Conservation (phyloP, 176 grass and related monocot genomes). For the Aegilops umbellulata region DNA sequence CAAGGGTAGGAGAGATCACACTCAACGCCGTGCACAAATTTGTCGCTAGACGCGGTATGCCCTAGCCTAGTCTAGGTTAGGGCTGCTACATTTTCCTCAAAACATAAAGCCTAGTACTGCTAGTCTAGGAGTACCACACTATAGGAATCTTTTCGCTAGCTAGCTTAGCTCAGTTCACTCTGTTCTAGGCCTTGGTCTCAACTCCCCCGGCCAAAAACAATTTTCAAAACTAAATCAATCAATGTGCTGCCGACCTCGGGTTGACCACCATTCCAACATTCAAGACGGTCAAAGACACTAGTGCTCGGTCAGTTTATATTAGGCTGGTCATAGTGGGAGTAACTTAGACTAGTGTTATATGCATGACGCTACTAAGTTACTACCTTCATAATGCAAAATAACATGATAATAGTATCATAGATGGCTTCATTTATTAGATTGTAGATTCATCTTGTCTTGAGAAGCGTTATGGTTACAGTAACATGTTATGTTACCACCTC, state of each 20-base stretch:
- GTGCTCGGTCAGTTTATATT: not conserved
- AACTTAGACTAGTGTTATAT: no score
- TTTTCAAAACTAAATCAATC: not conserved
- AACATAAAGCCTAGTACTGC: not conserved
- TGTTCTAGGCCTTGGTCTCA: constrained; percentile 8
- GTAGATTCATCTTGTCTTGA: no score
- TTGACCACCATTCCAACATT: not conserved
- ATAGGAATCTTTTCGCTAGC: constrained; percentile 26
- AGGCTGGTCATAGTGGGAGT: no score
- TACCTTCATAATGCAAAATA: no score
- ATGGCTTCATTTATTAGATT: no score
- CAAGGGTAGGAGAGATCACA: not conserved
- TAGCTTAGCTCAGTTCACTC: constrained; percentile 14
- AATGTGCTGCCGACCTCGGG: not conserved
- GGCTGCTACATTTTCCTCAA: not conserved
- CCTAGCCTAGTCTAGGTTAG: not conserved
- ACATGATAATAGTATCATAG: no score
- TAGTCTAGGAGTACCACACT: not conserved
- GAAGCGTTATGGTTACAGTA: no score
- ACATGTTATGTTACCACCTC: no score
- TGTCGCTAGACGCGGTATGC: constrained; percentile 30
- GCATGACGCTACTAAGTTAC: no score
- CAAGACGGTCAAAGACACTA: not conserved
- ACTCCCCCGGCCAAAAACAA: not conserved
- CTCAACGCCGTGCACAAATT: constrained; percentile 29